phyloP scores from a whole-genome alignment of 2,329 filamentous ascomycete species.

The Periconia sp. region DNA sequence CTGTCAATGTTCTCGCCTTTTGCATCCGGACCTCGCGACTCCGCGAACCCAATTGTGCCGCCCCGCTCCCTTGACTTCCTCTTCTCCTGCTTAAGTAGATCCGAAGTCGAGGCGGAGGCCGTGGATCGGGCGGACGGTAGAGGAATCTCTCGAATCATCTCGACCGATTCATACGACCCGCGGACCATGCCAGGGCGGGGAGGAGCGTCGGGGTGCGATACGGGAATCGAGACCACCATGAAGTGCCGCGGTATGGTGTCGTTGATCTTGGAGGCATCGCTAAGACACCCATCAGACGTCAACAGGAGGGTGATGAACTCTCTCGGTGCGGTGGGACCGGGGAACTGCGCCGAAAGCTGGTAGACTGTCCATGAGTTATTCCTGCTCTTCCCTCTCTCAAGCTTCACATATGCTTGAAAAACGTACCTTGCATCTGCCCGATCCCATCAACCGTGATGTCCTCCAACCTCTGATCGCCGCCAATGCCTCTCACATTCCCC shows the following conservation, averaged over 20 bases:
- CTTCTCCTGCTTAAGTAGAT: slow-evolving; percentile 17
- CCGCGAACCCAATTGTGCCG: slow-evolving; percentile 46
- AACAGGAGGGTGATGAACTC: slow-evolving; percentile 84
- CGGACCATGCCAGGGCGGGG: slow-evolving; percentile 73
- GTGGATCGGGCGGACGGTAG: slow-evolving; percentile 46
- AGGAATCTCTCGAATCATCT: slow-evolving; percentile 83
- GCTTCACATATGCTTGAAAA: background rate
- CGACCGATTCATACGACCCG: slow-evolving; percentile 87
- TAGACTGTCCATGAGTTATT: slow-evolving; percentile 60
- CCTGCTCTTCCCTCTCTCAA: background rate
- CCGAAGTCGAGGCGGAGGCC: slow-evolving; percentile 31
- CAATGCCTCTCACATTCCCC: slow-evolving; percentile 80
- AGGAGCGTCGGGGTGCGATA: slow-evolving; percentile 72
- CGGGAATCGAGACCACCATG: slow-evolving; percentile 86
- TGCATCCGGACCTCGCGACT: slow-evolving; percentile 40
- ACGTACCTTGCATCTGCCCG: slow-evolving; percentile 64
- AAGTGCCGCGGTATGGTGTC: slow-evolving; percentile 64
- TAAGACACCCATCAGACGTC: slow-evolving; percentile 60
- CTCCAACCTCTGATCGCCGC: slow-evolving; percentile 75
- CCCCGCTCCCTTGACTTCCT: slow-evolving; percentile 32
- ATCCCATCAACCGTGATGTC: slow-evolving; percentile 59
- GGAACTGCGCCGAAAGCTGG: slow-evolving; percentile 85
- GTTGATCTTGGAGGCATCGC: slow-evolving; percentile 47
- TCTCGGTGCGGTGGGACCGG: slow-evolving; percentile 81
- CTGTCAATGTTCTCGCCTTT: slow-evolving; percentile 40